Percentiles rank a stretch among this genome's conserved stretches.
These are phyloP conservation scores for Moringa oleifera DNA, from an alignment of 345 rosid genomes.

Conservation along the genomic window DNA sequence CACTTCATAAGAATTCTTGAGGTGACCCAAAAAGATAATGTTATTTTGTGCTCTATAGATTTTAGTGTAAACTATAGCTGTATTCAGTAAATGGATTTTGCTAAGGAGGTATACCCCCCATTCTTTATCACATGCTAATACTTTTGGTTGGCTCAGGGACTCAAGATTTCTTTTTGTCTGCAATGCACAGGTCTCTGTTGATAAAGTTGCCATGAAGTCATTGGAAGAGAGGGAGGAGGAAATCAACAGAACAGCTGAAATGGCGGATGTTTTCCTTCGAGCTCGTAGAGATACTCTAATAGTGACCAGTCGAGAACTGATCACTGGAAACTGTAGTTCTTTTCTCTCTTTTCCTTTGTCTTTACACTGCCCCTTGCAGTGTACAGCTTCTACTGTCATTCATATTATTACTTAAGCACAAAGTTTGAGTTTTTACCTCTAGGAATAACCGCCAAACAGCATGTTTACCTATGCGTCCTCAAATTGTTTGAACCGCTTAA, in stretches of 20 bases:
- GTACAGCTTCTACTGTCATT: background rate
- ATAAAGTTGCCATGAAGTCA: slow-evolving; percentile 76
- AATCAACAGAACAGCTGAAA: slow-evolving; percentile 65
- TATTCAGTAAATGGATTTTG: slow-evolving; percentile 3
- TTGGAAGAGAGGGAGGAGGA: slow-evolving; percentile 68
- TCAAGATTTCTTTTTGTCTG: slow-evolving; percentile 7
- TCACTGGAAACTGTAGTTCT: slow-evolving; percentile 75
- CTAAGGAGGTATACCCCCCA: background rate
- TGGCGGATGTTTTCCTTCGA: slow-evolving; percentile 61
- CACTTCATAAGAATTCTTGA: slow-evolving; percentile 59
- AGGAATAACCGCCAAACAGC: background rate
- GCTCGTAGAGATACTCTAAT: slow-evolving; percentile 69
- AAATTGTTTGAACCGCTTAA: too few species aligned
- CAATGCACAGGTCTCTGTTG: slow-evolving; percentile 64
- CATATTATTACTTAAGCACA: background rate
- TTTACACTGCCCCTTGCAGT: background rate
- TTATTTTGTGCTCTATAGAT: too few species aligned
- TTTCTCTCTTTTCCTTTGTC: slow-evolving; percentile 3
- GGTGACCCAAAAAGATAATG: slow-evolving; percentile 48
- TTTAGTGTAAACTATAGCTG: slow-evolving; percentile 1
- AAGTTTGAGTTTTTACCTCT: background rate
- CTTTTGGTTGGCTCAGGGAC: background rate
- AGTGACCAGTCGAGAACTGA: slow-evolving; percentile 90
- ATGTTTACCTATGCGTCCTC: background rate
- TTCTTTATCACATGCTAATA: too few species aligned